These are phyloP conservation scores for Akanthomyces muscarius DNA, from an alignment of 2,329 filamentous ascomycete species.

Conservation along the genomic window DNA sequence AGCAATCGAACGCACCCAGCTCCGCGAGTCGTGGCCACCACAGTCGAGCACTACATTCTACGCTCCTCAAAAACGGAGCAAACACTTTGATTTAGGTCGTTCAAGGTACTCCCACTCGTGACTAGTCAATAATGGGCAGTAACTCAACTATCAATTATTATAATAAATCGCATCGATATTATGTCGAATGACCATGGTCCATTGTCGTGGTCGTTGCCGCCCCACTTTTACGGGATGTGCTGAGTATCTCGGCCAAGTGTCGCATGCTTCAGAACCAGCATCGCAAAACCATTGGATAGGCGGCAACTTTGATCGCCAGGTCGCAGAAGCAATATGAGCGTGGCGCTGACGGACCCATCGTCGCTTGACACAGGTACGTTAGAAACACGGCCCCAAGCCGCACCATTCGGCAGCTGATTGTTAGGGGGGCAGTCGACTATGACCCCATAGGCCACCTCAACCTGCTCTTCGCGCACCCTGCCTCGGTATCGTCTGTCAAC, in stretches of 20 bases:
- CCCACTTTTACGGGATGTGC: not conserved
- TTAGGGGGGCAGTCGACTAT: slow-evolving; percentile 59
- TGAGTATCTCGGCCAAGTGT: not conserved
- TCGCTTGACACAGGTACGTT: slow-evolving; percentile 17
- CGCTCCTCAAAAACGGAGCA: too few relatives aligned
- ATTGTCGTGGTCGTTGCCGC: not conserved
- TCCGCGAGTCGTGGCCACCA: too few relatives aligned
- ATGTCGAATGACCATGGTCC: not conserved
- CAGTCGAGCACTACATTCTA: too few relatives aligned
- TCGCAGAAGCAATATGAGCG: slow-evolving; percentile 15
- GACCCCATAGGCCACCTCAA: slow-evolving; percentile 92
- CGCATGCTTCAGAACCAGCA: not conserved
- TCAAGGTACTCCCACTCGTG: too few relatives aligned
- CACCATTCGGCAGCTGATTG: slow-evolving; percentile 1
- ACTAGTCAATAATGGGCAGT: too few relatives aligned
- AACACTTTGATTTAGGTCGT: too few relatives aligned
- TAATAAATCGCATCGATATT: too few relatives aligned
- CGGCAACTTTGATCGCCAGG: not conserved
- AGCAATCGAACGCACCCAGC: too few relatives aligned
- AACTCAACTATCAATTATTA: too few relatives aligned
- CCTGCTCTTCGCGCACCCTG: slow-evolving; percentile 85
- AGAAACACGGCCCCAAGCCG: too few relatives aligned
- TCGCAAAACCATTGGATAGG: not conserved
- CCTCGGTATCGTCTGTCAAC: slow-evolving; percentile 72
- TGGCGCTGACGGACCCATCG: slow-evolving; percentile 12